A percentile compares a stretch with the other conserved stretches of the same genome.
Conservation (phyloP, 768 basidiomycete species). For the Lactifluus piperatus region DNA sequence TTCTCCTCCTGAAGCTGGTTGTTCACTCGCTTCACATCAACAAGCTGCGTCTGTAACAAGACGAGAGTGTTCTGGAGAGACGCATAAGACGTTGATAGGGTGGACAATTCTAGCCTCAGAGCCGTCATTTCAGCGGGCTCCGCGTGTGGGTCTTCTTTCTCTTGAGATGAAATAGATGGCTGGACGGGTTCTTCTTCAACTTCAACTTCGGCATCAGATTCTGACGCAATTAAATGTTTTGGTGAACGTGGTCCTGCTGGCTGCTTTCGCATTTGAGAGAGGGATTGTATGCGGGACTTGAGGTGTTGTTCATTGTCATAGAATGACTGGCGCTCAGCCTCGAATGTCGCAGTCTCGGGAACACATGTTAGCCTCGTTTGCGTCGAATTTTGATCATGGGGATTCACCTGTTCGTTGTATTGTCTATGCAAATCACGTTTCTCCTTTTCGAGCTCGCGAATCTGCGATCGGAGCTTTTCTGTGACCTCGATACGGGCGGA, state of each 20-base stretch:
- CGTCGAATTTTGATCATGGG: conserved; percentile 1
- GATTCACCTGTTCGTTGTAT: conserved; percentile 78
- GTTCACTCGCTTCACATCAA: conserved; percentile 84
- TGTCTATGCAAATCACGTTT: conserved; percentile 74
- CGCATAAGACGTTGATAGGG: conserved; percentile 75
- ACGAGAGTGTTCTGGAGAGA: conserved; percentile 78
- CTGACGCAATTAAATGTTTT: conserved; percentile 22
- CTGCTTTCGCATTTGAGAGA: conserved; percentile 57
- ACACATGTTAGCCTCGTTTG: conserved; percentile 2
- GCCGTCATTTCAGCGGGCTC: conserved; percentile 87
- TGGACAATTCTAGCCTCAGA: conserved; percentile 74
- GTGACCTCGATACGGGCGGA: conserved; percentile 73
- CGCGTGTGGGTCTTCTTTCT: conserved; percentile 53
- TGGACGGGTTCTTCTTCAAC: conserved; percentile 31
- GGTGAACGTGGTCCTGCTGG: conserved; percentile 27
- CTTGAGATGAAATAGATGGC: conserved; percentile 30
- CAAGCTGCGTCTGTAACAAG: conserved; percentile 76
- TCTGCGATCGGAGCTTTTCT: conserved; percentile 72
- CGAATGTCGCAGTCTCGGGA: conserved; percentile 71
- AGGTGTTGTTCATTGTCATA: conserved; percentile 93
- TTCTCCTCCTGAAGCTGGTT: conserved; percentile 90
- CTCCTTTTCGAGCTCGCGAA: conserved; percentile 83
- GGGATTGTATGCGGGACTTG: conserved; percentile 80
- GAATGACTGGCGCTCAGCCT: conserved; percentile 86
- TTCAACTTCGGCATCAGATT: conserved; percentile 32